Percentiles rank a stretch among this genome's conserved stretches.
Evolutionary conservation across 192 early-diverging fungal genomes (phyloP).

Genomic region (Backusella circina): DNA sequence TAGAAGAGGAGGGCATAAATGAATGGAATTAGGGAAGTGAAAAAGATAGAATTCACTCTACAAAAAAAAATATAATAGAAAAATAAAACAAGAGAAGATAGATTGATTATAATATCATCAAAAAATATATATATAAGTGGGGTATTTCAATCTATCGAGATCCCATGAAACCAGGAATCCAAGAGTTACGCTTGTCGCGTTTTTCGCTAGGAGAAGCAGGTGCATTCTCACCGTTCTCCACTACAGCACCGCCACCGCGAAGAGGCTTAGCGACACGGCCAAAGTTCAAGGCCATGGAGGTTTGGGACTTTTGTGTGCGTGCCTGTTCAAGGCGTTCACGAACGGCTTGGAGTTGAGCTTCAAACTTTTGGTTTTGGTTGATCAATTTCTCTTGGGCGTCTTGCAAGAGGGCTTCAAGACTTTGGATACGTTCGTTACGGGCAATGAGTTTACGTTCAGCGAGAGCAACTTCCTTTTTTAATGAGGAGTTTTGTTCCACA

Average conservation of each 20-base stretch:
- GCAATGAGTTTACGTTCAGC: conserved; percentile 89
- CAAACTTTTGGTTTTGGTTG: conserved; percentile 76
- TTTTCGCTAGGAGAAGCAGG: conserved; percentile 28
- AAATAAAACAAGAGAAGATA: not conserved
- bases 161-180: conserved; percentile 36
- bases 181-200: conserved; percentile 31
- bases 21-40: conserved; percentile 1
- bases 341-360: conserved; percentile 75
- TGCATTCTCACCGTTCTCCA: conserved; percentile 7
- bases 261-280: conserved; percentile 85
- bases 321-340: conserved; percentile 81
- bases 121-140: not conserved
- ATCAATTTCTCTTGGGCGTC: conserved; percentile 83
- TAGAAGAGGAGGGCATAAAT: not conserved
- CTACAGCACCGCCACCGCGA: conserved; percentile 61
- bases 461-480: conserved; percentile 92
- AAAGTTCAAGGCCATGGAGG: conserved; percentile 34
- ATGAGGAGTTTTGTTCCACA: conserved; percentile 91
- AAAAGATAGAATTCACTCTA: not conserved
- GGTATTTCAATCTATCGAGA: conserved; percentile 10
- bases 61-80: not conserved
- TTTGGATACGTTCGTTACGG: conserved; percentile 92
- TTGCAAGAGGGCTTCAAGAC: conserved; percentile 78
- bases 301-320: conserved; percentile 43
- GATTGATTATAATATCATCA: not conserved